phyloP scores from a whole-genome alignment of 192 early-diverging fungal genomes.

The Podila minutissima region DNA sequence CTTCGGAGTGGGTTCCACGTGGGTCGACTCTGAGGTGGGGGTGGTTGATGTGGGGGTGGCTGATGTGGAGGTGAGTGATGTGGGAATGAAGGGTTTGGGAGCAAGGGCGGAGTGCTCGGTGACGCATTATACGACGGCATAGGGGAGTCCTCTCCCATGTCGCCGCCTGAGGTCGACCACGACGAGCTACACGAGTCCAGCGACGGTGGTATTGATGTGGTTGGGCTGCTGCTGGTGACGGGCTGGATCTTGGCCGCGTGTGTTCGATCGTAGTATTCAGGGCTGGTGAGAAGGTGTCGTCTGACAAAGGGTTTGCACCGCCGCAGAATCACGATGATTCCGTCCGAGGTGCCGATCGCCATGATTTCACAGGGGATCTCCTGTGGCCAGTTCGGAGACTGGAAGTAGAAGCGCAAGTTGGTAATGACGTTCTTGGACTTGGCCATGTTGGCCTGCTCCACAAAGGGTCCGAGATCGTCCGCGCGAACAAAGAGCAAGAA shows the following conservation, averaged over 20 bases:
- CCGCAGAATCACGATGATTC: conserved; percentile 31
- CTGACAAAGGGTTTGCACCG: conserved; percentile 32
- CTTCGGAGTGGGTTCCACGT: not conserved
- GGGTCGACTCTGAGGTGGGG: not conserved
- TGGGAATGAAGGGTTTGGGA: no score
- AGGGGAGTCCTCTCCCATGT: no score
- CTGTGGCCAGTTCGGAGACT: conserved; percentile 19
- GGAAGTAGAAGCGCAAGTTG: conserved; percentile 43
- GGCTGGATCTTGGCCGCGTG: not conserved
- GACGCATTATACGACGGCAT: no score
- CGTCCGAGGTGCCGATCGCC: conserved; percentile 42
- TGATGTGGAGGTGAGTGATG: no score
- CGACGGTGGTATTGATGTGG: no score
- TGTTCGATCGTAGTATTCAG: not conserved
- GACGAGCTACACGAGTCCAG: conserved; percentile 2
- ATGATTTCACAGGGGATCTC: conserved; percentile 49
- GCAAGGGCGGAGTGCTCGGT: no score
- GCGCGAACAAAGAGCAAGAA: conserved; percentile 36
- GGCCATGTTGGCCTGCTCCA: conserved; percentile 43
- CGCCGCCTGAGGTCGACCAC: not conserved
- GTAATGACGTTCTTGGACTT: conserved; percentile 41
- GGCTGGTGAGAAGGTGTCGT: conserved; percentile 5
- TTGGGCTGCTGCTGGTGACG: not conserved
- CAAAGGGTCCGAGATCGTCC: conserved; percentile 35
- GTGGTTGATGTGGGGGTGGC: no score